Percentiles rank a stretch among this genome's conserved stretches.
Conservation (phyloP, 2,329 filamentous ascomycete genomes). For the Paecilomyces fulvus region DNA sequence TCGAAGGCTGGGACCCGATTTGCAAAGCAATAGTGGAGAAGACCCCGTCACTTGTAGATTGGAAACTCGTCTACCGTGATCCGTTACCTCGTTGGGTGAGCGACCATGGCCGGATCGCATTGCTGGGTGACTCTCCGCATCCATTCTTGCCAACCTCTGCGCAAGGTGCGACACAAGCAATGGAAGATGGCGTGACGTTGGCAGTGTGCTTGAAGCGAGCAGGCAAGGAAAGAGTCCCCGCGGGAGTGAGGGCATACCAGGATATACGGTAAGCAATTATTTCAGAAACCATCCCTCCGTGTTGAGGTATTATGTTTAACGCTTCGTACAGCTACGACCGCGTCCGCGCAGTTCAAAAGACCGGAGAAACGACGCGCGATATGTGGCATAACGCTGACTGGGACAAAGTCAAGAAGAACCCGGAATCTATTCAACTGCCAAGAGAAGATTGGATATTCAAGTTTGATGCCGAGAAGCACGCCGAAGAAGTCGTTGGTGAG, state of each 20-base stretch:
- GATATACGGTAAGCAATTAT: conserved; percentile 20
- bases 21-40: conserved; percentile 38
- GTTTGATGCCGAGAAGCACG: conserved; percentile 43
- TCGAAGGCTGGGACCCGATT: conserved; percentile 44
- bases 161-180: conserved; percentile 35
- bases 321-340: conserved; percentile 33
- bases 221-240: conserved; percentile 26
- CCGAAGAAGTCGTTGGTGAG: conserved; percentile 32
- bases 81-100: conserved; percentile 17
- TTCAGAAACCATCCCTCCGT: too few relatives aligned
- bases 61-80: conserved; percentile 23
- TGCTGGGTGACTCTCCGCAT: conserved; percentile 33
- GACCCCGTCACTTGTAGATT: conserved; percentile 18
- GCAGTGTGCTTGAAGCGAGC: conserved; percentile 15
- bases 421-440: conserved; percentile 37
- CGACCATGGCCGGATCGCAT: conserved; percentile 18
- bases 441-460: conserved; percentile 43
- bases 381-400: conserved; percentile 48
- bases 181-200: conserved; percentile 37
- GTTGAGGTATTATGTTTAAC: not conserved
- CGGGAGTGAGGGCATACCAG: conserved; percentile 38
- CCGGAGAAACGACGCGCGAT: conserved; percentile 39
- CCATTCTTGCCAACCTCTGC: conserved; percentile 36
- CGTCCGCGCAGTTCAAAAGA: conserved; percentile 41
- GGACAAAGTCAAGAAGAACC: conserved; percentile 33